phyloP scores from a whole-genome alignment of 208 protist species.

The Trypanosoma melophagium region DNA sequence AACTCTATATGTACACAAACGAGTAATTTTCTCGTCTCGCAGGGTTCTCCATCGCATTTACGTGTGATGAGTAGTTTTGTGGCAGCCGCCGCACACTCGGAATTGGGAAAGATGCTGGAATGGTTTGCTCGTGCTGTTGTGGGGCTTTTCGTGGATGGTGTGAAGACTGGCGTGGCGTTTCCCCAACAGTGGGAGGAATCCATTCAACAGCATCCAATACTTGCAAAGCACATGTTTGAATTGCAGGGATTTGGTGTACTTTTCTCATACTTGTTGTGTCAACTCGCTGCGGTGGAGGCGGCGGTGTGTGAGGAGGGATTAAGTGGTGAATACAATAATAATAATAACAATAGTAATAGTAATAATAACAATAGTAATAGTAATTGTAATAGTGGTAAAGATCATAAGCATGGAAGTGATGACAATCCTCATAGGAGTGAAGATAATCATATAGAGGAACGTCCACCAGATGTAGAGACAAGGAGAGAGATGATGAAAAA shows the following conservation, averaged over 20 bases:
- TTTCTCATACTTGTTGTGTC: constrained; percentile 55
- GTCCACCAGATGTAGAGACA: too few relatives aligned
- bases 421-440: too few relatives aligned
- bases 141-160: constrained; percentile 49
- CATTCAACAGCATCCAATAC: constrained; percentile 21
- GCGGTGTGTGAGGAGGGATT: constrained; percentile 1
- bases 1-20: background rate
- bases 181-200: constrained; percentile 55
- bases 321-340: background rate
- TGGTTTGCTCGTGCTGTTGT: constrained; percentile 52
- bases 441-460: too few relatives aligned
- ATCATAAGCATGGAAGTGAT: background rate
- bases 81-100: constrained; percentile 57
- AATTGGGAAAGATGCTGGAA: constrained; percentile 57
- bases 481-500: too few relatives aligned
- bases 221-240: constrained; percentile 54
- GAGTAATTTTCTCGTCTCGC: constrained; percentile 21
- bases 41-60: constrained; percentile 33
- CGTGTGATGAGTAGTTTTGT: constrained; percentile 60
- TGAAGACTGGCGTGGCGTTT: constrained; percentile 48
- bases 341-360: background rate
- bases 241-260: constrained; percentile 74
- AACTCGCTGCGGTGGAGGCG: constrained; percentile 41
- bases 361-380: background rate
- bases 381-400: background rate